Evolutionary conservation across 805 yeast genomes (phyloP).

Genomic region (Teunomyces panamensis): DNA sequence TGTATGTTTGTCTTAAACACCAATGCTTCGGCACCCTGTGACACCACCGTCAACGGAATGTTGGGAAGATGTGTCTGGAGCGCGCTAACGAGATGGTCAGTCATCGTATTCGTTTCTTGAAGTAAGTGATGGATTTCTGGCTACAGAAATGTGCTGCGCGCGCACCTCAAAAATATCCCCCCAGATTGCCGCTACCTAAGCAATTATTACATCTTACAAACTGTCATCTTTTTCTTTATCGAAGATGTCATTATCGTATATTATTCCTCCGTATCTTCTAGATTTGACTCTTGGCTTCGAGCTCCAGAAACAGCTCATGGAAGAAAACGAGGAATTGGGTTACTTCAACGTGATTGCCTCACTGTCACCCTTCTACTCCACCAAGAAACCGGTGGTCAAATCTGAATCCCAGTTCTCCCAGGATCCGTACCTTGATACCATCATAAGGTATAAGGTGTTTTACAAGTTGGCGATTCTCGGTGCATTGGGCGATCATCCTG

Average conservation of each 20-base stretch:
- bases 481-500: conserved; percentile 32
- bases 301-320: conserved; percentile 23
- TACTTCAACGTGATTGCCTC: conserved; percentile 24
- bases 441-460: conserved; percentile 30
- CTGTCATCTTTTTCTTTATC: neutral
- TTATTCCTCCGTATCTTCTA: conserved; percentile 43
- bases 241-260: conserved; percentile 15
- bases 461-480: conserved; percentile 37
- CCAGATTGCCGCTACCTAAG: neutral
- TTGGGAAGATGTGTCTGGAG: conserved; percentile 46
- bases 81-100: conserved; percentile 45
- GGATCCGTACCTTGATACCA: conserved; percentile 28
- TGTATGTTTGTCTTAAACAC: conserved; percentile 63
- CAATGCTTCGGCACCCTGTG: conserved; percentile 92
- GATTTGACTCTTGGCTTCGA: conserved; percentile 35
- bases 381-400: conserved; percentile 8
- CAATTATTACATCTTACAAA: neutral
- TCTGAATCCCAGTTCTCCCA: conserved; percentile 21
- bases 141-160: neutral
- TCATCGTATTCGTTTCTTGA: conserved; percentile 40
- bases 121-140: too few species aligned
- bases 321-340: conserved; percentile 23
- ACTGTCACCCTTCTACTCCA: conserved; percentile 23
- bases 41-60: conserved; percentile 52
- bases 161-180: neutral